Evolutionary conservation across 495 filamentous ascomycete species (phyloP), one percentile per base, ranked within the genome.

Genomic region (Tetracladium setigerum): DNA sequence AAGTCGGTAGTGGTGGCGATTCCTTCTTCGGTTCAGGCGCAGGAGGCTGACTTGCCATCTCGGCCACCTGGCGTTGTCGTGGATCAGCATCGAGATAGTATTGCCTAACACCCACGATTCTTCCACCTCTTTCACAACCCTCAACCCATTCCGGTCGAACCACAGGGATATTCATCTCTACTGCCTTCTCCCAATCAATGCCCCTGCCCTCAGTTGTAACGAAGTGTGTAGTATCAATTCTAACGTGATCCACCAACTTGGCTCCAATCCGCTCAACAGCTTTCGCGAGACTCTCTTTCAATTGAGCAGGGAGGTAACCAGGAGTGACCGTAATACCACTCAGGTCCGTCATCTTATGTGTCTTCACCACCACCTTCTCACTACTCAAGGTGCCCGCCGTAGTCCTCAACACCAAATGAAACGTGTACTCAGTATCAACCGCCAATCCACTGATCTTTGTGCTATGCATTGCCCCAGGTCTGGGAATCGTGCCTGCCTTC

Each of bases 301-400:
- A 74, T 30, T 81, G 74, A 5, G 84, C 70, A 2, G 89, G 86
- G 51, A 99, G 72, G 48, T 95, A 76, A 15, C 92, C 92, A 5
- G 89, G 84, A 11, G 90, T 96, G 46, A 99, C 85, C 10, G 94
- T 97, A 62, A 99, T 94, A 39, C 92, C 92, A 44, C 83, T 87
- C 39, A 99, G 72, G 65, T 99, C 92, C 22, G 92, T 97, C 94
- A 97, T 96, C 72, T 96, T 95, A 69, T 97, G 94, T 36, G 92
- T 99, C 52, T 81, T 79, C 39, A 95, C 87, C 7, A 77, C 77
- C 44, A 99, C 71, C 60, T 86, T 87, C 61, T 95, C 86, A 54
- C 83, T 89, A 40, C 77, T 71, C 53, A 81, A 87, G 17, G 86
- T 91, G 24, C 92, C 91, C n/a, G 94, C 92, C 18, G 78, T 84